phyloP scores from a whole-genome alignment of 108 stramenopile species.

The Cyclotella kingstonii region DNA sequence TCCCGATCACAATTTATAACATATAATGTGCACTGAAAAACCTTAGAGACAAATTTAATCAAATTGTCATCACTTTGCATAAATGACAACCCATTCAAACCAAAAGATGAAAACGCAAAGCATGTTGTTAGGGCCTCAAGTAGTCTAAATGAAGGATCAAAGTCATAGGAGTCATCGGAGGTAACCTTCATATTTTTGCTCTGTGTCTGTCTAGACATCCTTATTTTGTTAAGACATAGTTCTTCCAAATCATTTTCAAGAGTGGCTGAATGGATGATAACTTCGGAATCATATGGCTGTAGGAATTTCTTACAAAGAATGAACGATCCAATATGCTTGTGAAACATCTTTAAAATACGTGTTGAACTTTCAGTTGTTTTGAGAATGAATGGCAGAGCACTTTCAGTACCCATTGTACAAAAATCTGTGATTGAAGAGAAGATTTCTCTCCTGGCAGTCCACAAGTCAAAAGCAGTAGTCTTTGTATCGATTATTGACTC shows the following conservation, averaged over 20 bases:
- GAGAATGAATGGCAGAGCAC: constrained; percentile 20
- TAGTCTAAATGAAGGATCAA: not conserved
- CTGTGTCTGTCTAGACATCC: constrained; percentile 1
- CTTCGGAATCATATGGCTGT: constrained; percentile 5
- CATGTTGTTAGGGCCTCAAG: constrained; percentile 24
- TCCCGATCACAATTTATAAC: constrained; percentile 16
- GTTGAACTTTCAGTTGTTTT: constrained; percentile 2
- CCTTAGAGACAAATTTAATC: constrained; percentile 15
- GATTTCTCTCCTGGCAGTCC: constrained; percentile 5
- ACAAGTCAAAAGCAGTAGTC: not conserved
- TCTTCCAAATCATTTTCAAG: constrained; percentile 24
- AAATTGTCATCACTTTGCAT: constrained; percentile 16
- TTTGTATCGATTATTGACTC: constrained; percentile 1
- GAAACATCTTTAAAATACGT: constrained; percentile 12
- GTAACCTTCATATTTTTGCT: not conserved
- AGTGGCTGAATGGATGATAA: not conserved
- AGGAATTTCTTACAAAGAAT: constrained; percentile 13
- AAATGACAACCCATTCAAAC: constrained; percentile 1
- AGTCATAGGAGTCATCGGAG: not conserved
- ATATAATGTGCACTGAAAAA: constrained; percentile 23
- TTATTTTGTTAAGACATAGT: constrained; percentile 33
- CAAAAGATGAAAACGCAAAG: constrained; percentile 27
- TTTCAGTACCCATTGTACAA: constrained; percentile 26
- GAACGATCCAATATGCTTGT: constrained; percentile 18
- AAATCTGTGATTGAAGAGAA: constrained; percentile 27